Percentiles rank a stretch among this genome's conserved stretches.
phyloP scores from a whole-genome alignment of 768 basidiomycete genomes.

The Russula brevipes region DNA sequence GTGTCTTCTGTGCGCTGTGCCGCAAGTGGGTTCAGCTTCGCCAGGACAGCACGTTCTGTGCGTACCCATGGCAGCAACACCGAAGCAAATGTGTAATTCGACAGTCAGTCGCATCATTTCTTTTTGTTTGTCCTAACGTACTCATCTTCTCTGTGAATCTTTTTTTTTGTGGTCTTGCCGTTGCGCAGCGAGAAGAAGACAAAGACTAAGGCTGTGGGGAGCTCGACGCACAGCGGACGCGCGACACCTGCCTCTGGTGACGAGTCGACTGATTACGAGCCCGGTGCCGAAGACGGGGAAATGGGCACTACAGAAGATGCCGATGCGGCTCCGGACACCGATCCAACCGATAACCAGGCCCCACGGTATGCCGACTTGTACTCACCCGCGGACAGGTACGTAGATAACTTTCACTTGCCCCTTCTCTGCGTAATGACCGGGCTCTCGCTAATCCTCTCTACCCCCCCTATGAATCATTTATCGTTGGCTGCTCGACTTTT shows the following conservation, averaged over 20 bases:
- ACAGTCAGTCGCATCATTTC: slow-evolving; percentile 44
- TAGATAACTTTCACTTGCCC: slow-evolving; percentile 21
- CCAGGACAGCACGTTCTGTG: slow-evolving; percentile 73
- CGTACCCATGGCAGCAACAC: slow-evolving; percentile 79
- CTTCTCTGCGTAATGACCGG: slow-evolving; percentile 20
- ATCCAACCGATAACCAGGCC: slow-evolving; percentile 12
- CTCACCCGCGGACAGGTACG: slow-evolving; percentile 56
- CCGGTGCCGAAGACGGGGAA: slow-evolving; percentile 27
- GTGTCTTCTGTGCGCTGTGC: slow-evolving; percentile 69
- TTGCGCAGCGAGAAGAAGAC: slow-evolving; percentile 28
- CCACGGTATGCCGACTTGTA: slow-evolving; percentile 52
- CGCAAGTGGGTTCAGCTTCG: slow-evolving; percentile 79
- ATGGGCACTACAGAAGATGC: slow-evolving; percentile 16
- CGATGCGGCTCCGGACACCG: slow-evolving; percentile 16
- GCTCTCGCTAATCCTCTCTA: background rate
- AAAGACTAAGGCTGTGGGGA: slow-evolving; percentile 13
- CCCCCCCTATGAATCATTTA: too few relatives aligned
- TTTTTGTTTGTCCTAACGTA: slow-evolving; percentile 1
- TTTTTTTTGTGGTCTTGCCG: background rate
- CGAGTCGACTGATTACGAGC: slow-evolving; percentile 26
- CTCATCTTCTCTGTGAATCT: background rate
- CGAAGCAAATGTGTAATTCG: slow-evolving; percentile 68
- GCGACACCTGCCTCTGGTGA: slow-evolving; percentile 13
- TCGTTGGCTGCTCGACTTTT: too few relatives aligned
- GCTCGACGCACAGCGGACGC: slow-evolving; percentile 13